These are phyloP conservation scores for Aureobasidium vineae DNA, from an alignment of 2,329 filamentous ascomycete species.

Conservation along the genomic window DNA sequence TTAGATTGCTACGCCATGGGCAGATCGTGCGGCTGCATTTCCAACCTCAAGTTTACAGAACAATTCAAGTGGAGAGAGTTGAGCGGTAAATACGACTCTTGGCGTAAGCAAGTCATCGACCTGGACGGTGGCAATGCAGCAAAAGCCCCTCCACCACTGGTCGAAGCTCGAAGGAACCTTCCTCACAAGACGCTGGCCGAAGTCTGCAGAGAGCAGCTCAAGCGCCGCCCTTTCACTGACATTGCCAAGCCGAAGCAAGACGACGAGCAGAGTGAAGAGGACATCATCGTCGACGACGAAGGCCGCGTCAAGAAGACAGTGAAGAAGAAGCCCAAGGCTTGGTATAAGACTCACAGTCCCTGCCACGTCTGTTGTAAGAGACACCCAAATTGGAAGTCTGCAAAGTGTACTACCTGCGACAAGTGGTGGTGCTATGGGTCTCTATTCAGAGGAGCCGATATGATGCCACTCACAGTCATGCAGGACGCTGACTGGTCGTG, in stretches of 20 bases:
- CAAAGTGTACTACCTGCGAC: slow-evolving; percentile 72
- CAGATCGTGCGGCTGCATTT: slow-evolving; percentile 84
- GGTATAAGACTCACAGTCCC: slow-evolving; percentile 50
- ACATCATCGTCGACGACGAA: slow-evolving; percentile 63
- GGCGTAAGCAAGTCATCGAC: slow-evolving; percentile 74
- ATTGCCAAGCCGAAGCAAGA: slow-evolving; percentile 60
- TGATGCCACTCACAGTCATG: slow-evolving; percentile 79
- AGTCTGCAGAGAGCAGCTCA: slow-evolving; percentile 89
- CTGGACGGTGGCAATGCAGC: slow-evolving; percentile 66
- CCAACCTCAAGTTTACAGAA: slow-evolving; percentile 83
- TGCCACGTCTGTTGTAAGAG: slow-evolving; percentile 84
- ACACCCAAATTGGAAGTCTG: slow-evolving; percentile 81
- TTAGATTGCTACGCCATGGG: slow-evolving; percentile 99
- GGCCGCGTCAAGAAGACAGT: slow-evolving; percentile 62
- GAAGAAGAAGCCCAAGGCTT: slow-evolving; percentile 56
- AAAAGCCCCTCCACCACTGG: slow-evolving; percentile 66
- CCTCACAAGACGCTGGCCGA: slow-evolving; percentile 81
- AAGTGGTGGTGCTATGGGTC: slow-evolving; percentile 90
- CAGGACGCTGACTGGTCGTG: slow-evolving; percentile 82
- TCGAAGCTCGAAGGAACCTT: slow-evolving; percentile 64
- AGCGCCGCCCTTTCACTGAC: slow-evolving; percentile 76
- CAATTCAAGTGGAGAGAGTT: slow-evolving; percentile 86
- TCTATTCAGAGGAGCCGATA: slow-evolving; percentile 85
- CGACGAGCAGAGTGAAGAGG: slow-evolving; percentile 50
- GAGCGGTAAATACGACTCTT: slow-evolving; percentile 72